Evolutionary conservation across 2,329 filamentous ascomycete species (phyloP).

Genomic region (Aspergillus niger): DNA sequence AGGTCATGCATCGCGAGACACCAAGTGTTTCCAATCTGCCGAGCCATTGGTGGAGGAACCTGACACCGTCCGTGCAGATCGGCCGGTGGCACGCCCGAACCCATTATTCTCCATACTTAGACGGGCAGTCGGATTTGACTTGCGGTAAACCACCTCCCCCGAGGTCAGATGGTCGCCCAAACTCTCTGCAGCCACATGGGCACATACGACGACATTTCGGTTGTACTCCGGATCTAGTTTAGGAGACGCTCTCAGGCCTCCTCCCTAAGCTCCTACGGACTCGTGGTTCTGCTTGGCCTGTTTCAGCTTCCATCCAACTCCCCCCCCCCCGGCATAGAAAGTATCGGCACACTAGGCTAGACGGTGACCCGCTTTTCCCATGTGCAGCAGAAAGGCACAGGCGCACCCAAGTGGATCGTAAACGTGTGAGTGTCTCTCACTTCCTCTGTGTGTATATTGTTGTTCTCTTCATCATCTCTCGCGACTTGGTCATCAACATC

Average conservation of each 20-base stretch:
- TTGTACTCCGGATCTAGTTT: background rate
- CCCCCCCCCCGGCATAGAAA: background rate
- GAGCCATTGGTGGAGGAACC: constrained; percentile 23
- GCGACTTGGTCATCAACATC: constrained; percentile 7
- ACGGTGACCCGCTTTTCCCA: background rate
- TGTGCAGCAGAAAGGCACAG: background rate
- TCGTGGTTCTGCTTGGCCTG: background rate
- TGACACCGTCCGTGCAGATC: constrained; percentile 8
- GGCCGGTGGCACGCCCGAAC: constrained; percentile 6
- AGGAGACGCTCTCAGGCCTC: background rate
- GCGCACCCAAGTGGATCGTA: background rate
- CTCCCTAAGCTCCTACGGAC: background rate
- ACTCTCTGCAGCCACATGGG: background rate
- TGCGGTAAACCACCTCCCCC: background rate
- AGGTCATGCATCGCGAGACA: background rate
- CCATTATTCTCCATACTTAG: background rate
- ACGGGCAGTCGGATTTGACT: too few species aligned
- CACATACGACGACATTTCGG: too few species aligned
- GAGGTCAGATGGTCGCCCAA: background rate
- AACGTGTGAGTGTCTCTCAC: background rate
- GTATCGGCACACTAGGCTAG: background rate
- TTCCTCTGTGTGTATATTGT: background rate
- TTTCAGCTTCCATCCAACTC: background rate
- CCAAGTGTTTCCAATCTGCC: background rate
- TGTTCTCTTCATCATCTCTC: constrained; percentile 1